These are phyloP conservation scores for Wickerhamomyces ciferrii DNA, from an alignment of 805 yeast genomes.

Conservation along the genomic window DNA sequence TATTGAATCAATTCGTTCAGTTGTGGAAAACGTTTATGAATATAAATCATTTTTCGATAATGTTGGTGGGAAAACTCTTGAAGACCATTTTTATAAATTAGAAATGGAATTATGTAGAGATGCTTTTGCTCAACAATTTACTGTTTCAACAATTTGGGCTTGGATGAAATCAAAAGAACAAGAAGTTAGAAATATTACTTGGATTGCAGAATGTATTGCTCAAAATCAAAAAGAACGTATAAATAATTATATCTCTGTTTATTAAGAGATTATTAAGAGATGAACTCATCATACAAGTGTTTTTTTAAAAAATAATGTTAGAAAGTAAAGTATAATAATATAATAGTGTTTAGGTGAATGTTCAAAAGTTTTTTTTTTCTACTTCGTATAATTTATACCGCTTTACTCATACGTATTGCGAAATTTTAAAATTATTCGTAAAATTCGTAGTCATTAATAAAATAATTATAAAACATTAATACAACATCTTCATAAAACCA, in stretches of 20 bases:
- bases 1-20: slow-evolving; percentile 69
- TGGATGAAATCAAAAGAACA: slow-evolving; percentile 96
- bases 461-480: no score
- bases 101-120: slow-evolving; percentile 91
- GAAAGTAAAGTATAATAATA: not conserved
- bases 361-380: not conserved
- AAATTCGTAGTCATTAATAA: not conserved
- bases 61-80: slow-evolving; percentile 56
- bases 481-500: not conserved
- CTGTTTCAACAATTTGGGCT: slow-evolving; percentile 88
- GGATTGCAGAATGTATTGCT: slow-evolving; percentile 99
- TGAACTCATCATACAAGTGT: no score
- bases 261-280: slow-evolving; percentile 32
- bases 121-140: slow-evolving; percentile 95
- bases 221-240: slow-evolving; percentile 96
- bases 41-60: slow-evolving; percentile 53
- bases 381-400: no score
- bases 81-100: slow-evolving; percentile 87
- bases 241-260: slow-evolving; percentile 84
- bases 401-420: no score
- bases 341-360: not conserved
- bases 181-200: slow-evolving; percentile 94
- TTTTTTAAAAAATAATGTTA: no score
- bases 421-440: no score
- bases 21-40: slow-evolving; percentile 61